phyloP scores from a whole-genome alignment of 2,329 filamentous ascomycete species.

The Aureobasidium subglaciale region DNA sequence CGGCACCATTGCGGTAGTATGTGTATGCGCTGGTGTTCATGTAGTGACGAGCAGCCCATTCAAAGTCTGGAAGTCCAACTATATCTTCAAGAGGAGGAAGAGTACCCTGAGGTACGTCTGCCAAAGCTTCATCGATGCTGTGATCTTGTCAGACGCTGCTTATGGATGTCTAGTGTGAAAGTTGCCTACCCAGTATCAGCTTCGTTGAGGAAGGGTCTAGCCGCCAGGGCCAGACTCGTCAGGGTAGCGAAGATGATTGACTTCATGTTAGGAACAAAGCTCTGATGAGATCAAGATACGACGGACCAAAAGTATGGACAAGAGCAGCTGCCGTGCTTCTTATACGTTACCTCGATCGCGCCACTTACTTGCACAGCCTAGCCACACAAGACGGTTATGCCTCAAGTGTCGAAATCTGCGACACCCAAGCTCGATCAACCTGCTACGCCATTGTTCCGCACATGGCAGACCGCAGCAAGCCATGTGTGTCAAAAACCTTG shows the following conservation, averaged over 20 bases:
- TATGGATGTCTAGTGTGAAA: too few relatives aligned
- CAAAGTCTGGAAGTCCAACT: slow-evolving; percentile 24
- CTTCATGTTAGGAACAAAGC: neutral
- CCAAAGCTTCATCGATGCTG: slow-evolving; percentile 26
- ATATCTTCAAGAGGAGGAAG: slow-evolving; percentile 22
- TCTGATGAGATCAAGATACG: neutral
- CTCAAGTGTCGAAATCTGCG: neutral
- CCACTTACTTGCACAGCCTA: neutral
- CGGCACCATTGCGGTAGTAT: slow-evolving; percentile 25
- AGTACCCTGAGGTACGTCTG: slow-evolving; percentile 21
- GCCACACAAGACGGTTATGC: neutral
- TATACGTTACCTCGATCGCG: neutral
- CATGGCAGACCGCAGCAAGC: neutral
- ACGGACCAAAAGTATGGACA: neutral
- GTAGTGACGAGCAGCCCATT: slow-evolving; percentile 35
- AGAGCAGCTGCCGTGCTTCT: neutral
- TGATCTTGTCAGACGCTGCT: neutral
- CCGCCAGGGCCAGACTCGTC: slow-evolving; percentile 23
- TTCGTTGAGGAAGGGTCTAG: slow-evolving; percentile 30
- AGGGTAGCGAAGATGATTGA: neutral
- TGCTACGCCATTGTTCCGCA: neutral
- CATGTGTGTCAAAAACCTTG: slow-evolving; percentile 1
- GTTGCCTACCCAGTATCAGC: slow-evolving; percentile 26
- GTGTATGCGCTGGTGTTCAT: slow-evolving; percentile 27
- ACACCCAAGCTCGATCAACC: neutral